A percentile compares a stretch with the other conserved stretches of the same genome.
These are phyloP conservation scores for Citrus cavaleriei DNA, from an alignment of 345 rosid genomes.

Conservation along the genomic window DNA sequence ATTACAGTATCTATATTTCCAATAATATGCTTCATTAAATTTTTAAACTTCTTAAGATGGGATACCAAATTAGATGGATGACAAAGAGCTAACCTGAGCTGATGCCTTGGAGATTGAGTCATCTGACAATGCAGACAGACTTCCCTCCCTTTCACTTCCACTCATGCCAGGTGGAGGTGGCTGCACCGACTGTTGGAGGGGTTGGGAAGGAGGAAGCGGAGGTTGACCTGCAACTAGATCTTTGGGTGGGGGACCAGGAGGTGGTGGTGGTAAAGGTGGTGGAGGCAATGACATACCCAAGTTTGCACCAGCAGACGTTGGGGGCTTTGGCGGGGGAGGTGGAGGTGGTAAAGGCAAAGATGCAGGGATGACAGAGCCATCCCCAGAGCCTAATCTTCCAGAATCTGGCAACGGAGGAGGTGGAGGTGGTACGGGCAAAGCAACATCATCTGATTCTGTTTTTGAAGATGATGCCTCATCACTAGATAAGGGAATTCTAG, in stretches of 20 bases:
- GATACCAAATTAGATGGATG: background rate
- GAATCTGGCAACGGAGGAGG: conserved; percentile 75
- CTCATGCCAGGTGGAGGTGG: conserved; percentile 57
- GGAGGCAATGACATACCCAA: conserved; percentile 58
- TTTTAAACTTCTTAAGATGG: background rate
- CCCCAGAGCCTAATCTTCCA: conserved; percentile 30
- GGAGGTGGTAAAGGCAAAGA: conserved; percentile 90
- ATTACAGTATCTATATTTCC: background rate
- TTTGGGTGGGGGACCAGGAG: conserved; percentile 87
- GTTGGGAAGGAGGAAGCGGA: conserved; percentile 70
- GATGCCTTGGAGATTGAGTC: conserved; percentile 41
- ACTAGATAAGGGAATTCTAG: conserved; percentile 72
- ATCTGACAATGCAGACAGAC: conserved; percentile 36
- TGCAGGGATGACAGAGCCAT: conserved; percentile 35
- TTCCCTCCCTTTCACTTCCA: conserved; percentile 42
- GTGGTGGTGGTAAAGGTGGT: conserved; percentile 73
- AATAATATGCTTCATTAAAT: background rate
- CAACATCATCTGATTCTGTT: conserved; percentile 57
- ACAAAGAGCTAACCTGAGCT: conserved; percentile 38
- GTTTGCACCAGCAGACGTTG: conserved; percentile 41
- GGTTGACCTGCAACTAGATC: conserved; percentile 47
- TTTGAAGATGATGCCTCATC: conserved; percentile 54
- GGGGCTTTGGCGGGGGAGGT: conserved; percentile 90
- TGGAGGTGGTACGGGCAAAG: conserved; percentile 50
- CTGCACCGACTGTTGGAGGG: conserved; percentile 51